These are phyloP conservation scores for Houttuynia cordata DNA, from an alignment of 164 flowering plant genomes.

Conservation along the genomic window DNA sequence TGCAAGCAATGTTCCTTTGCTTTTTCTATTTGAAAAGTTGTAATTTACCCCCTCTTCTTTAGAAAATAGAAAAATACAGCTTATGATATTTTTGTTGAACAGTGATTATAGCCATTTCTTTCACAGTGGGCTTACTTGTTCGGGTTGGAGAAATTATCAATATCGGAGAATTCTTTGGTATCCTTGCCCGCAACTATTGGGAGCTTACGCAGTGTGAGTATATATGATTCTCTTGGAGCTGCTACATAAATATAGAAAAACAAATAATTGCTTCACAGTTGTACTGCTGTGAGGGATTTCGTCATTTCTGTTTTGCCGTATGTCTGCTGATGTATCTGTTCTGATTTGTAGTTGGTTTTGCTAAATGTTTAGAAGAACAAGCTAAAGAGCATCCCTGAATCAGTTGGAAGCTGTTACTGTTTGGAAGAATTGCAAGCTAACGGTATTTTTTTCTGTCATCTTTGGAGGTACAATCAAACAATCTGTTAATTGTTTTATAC, in stretches of 20 bases:
- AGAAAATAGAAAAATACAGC: not conserved
- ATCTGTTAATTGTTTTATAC: too few species aligned
- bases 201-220: slow-evolving; percentile 90
- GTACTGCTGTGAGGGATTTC: not conserved
- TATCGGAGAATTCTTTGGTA: slow-evolving; percentile 53
- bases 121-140: slow-evolving; percentile 79
- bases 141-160: slow-evolving; percentile 74
- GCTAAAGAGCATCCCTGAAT: slow-evolving; percentile 73
- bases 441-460: slow-evolving; percentile 31
- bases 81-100: not conserved
- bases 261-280: not conserved
- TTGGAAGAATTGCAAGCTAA: slow-evolving; percentile 90
- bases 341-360: slow-evolving; percentile 53
- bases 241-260: not conserved
- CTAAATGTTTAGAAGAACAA: slow-evolving; percentile 78
- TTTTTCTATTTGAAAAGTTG: not conserved
- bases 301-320: not conserved
- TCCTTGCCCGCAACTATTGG: slow-evolving; percentile 89
- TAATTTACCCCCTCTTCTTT: not conserved
- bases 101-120: slow-evolving; percentile 10
- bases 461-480: not conserved
- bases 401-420: slow-evolving; percentile 89
- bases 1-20: not conserved
- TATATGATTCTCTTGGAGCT: not conserved
- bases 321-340: not conserved